Evolutionary conservation across 768 basidiomycete species (phyloP).

Genomic region (Wakefieldia striispora): DNA sequence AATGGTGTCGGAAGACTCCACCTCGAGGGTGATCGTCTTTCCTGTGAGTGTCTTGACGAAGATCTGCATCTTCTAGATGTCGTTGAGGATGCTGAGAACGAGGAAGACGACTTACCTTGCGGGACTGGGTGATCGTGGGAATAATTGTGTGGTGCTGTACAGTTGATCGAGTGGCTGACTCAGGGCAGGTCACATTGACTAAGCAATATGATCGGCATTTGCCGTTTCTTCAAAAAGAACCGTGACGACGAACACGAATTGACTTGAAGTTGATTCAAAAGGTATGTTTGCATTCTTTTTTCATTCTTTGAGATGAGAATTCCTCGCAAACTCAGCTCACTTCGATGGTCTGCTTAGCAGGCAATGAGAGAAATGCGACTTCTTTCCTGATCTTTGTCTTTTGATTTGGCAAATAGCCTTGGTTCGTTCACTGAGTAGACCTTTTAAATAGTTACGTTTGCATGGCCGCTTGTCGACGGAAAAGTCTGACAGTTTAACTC

Average conservation of each 20-base stretch:
- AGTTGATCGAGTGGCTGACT: conserved; percentile 29
- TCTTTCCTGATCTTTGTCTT: conserved; percentile 34
- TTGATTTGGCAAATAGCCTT: background rate
- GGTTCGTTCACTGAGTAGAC: conserved; percentile 2
- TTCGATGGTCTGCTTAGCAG: conserved; percentile 49
- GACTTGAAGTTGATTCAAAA: too few species aligned
- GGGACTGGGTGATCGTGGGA: conserved; percentile 15
- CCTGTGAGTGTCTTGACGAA: conserved; percentile 86
- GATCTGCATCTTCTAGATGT: conserved; percentile 53
- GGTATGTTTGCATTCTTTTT: background rate
- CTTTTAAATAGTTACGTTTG: background rate
- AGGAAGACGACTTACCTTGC: background rate
- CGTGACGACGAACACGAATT: too few species aligned
- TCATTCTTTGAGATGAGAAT: conserved; percentile 27
- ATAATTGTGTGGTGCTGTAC: conserved; percentile 26
- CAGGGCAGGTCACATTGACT: conserved; percentile 23
- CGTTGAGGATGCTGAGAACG: background rate
- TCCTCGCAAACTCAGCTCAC: conserved; percentile 60
- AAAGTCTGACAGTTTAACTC: too few species aligned
- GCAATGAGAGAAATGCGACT: conserved; percentile 53
- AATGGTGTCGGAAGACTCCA: conserved; percentile 29
- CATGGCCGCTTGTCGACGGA: background rate
- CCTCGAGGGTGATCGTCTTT: conserved; percentile 32
- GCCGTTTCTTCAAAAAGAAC: background rate
- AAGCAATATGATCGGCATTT: background rate